Evolutionary conservation across 2,329 filamentous ascomycete species (phyloP).

Genomic region (Verticillium klebahnii): DNA sequence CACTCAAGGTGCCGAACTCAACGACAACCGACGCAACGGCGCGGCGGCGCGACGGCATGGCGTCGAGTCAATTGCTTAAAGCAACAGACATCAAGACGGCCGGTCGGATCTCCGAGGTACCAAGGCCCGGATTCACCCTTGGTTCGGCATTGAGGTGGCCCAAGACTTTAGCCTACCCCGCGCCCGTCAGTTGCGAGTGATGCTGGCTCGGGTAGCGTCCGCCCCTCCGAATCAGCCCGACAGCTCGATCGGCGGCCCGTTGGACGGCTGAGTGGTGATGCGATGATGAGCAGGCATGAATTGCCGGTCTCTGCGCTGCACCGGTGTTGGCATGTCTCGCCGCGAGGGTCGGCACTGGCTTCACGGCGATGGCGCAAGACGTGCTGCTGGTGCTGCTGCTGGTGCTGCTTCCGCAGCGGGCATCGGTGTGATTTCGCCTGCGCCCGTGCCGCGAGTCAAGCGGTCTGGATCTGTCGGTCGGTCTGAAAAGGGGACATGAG

Average conservation of each 20-base stretch:
- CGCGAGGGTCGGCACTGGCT: background rate
- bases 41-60: no score
- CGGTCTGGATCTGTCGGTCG: no score
- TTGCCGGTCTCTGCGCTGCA: background rate
- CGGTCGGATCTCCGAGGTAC: background rate
- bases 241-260: background rate
- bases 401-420: background rate
- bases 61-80: no score
- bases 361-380: background rate
- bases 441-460: background rate
- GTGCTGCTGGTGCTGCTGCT: background rate
- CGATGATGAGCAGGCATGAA: background rate
- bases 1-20: no score
- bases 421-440: background rate
- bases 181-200: background rate
- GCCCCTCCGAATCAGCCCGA: background rate
- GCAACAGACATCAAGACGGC: background rate
- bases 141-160: background rate
- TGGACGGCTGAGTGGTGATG: background rate
- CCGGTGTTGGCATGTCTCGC: background rate
- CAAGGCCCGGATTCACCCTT: background rate
- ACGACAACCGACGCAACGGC: background rate
- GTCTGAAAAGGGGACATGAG: no score
- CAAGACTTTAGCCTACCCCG: background rate
- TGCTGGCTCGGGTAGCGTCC: background rate